phyloP scores from a whole-genome alignment of 2,329 filamentous ascomycete genomes.

The Fusarium odoratissimum region DNA sequence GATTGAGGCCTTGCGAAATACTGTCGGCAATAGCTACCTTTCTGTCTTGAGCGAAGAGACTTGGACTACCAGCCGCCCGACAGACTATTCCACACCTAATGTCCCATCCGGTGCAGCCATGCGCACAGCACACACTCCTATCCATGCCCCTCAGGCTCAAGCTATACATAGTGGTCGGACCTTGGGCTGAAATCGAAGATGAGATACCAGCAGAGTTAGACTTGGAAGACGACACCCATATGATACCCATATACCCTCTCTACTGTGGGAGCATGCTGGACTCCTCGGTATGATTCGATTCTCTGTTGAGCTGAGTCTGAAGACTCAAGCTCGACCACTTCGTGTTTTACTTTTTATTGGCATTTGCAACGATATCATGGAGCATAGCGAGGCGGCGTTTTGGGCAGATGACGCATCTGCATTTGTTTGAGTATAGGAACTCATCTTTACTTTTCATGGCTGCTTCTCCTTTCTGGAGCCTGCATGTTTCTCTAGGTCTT shows the following conservation, averaged over 20 bases:
- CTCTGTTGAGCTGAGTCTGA: constrained; percentile 32
- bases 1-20: constrained; percentile 85
- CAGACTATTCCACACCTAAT: constrained; percentile 39
- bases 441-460: constrained; percentile 27
- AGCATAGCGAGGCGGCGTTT: constrained; percentile 58
- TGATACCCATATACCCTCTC: constrained; percentile 47
- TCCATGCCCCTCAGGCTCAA: constrained; percentile 53
- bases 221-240: constrained; percentile 43
- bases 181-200: constrained; percentile 54
- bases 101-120: constrained; percentile 46
- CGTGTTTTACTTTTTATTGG: constrained; percentile 37
- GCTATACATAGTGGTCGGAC: constrained; percentile 66
- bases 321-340: constrained; percentile 29
- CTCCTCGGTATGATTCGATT: constrained; percentile 35
- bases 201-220: constrained; percentile 23
- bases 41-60: constrained; percentile 85
- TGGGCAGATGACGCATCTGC: constrained; percentile 41
- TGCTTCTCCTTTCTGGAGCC: constrained; percentile 28
- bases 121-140: constrained; percentile 47
- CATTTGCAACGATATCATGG: constrained; percentile 46
- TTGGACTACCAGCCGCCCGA: constrained; percentile 56
- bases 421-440: constrained; percentile 40
- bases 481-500: constrained; percentile 13
- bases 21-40: constrained; percentile 89
- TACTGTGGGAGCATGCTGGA: constrained; percentile 30